phyloP scores from a whole-genome alignment of 2,329 filamentous ascomycete genomes.

The Talaromyces sp. region DNA sequence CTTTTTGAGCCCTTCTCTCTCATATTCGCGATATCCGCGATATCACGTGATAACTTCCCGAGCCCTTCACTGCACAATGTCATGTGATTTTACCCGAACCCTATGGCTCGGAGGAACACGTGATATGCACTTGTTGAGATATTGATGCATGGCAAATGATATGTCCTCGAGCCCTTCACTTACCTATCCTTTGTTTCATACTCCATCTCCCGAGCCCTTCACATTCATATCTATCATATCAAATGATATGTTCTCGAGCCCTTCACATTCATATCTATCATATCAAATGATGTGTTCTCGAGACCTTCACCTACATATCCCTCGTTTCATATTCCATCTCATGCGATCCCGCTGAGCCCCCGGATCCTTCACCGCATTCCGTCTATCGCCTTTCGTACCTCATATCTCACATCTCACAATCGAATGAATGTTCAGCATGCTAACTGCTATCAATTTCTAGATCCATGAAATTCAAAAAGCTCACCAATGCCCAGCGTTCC shows the following conservation, averaged over 20 bases:
- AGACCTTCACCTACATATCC: neutral
- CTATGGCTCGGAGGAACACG: no score
- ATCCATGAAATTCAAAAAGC: conserved; percentile 95
- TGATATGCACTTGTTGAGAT: no score
- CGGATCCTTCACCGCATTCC: neutral
- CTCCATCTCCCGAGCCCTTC: neutral
- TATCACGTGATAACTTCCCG: neutral
- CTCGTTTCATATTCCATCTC: neutral
- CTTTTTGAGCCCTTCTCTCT: neutral
- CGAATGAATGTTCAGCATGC: neutral
- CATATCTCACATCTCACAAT: neutral
- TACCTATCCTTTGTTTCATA: no score
- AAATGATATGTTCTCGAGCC: neutral
- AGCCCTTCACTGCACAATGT: neutral
- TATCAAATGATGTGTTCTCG: neutral
- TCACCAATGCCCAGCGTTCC: conserved; percentile 93
- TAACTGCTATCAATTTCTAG: neutral
- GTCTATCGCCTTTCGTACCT: neutral
- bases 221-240: neutral
- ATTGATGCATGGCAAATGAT: no score
- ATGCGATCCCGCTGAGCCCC: no score
- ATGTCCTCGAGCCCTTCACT: no score
- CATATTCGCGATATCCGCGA: neutral
- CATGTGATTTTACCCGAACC: neutral
- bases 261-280: neutral